Base-by-base conservation (phyloP, 202 grass and related monocot genomes). In the Hordeum pubiflorum region DNA sequence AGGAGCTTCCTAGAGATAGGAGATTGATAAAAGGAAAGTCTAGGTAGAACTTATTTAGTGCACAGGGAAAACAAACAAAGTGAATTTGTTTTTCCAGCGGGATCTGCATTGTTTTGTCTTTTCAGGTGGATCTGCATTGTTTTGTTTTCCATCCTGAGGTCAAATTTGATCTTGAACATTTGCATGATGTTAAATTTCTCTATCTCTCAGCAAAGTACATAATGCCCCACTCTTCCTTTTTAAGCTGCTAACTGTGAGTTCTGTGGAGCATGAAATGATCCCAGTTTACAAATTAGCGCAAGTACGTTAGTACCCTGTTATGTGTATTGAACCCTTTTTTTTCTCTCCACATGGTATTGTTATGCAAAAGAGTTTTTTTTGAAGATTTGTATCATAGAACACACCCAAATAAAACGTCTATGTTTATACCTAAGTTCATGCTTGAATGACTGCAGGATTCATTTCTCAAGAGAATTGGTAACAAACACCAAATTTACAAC, bases 401-500 rank as follows among this genome's bases (percentile, higher is more conserved):
- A 43, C 83, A 74, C 33, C 86, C 17, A 77, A 68, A 43, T 86
- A 40, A 77, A 36, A 15, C 75, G 8, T 81, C 40, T 57, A 79
- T 32, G 9, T 80, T 82, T 76, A 17, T 57, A 11, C 63, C 86
- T 89, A 39, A 90, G 31, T 82, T 37, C 23, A 54, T 83, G 54
- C 52, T 71, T 64, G 67, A 79, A 84, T 44, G 67, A 39, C 61
- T 89, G 62, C 84, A 98, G 95, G 95, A 84, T 82, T 88, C 84
- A 20, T 91, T 98, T 85, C 86, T 94, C 54, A 98, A 93, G 86
- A 89, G 79, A 81, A 93, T 94, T 38, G 92, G 90, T 69, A 89
- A 63, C 57, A 98, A 91, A 78, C 76, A 98, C 81, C 81, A 89
- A 56, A 84, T 83, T 74, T 91, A 89, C 84, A 85, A 81, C 82